phyloP scores from a whole-genome alignment of 2,329 filamentous ascomycete species.

The Cytospora piceicola region DNA sequence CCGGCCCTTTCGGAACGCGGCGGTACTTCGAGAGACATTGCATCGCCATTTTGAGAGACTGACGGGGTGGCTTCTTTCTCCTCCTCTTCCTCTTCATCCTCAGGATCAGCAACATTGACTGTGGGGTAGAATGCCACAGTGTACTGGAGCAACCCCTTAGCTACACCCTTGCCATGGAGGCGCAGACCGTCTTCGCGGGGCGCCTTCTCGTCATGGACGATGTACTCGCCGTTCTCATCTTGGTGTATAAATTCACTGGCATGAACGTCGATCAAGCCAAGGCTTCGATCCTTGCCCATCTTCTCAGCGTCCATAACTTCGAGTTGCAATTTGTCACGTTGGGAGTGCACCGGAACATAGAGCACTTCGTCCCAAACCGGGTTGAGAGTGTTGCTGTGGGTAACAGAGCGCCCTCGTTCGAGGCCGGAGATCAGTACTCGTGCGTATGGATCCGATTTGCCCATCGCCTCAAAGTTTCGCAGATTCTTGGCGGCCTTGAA shows the following conservation, averaged over 20 bases:
- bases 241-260: constrained; percentile 80
- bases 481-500: constrained; percentile 82
- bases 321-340: constrained; percentile 79
- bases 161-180: constrained; percentile 70
- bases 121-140: constrained; percentile 90
- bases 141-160: constrained; percentile 82
- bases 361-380: constrained; percentile 96
- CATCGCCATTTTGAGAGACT: constrained; percentile 30
- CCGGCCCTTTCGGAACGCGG: constrained; percentile 46
- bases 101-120: constrained; percentile 84
- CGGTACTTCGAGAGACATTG: constrained; percentile 40
- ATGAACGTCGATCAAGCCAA: constrained; percentile 79
- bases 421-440: constrained; percentile 88
- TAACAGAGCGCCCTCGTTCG: constrained; percentile 89
- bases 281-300: constrained; percentile 84
- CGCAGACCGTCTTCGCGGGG: constrained; percentile 69
- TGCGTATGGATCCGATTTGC: constrained; percentile 95
- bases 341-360: constrained; percentile 87
- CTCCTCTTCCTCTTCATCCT: constrained; percentile 70
- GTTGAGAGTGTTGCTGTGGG: constrained; percentile 93
- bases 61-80: constrained; percentile 36
- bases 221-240: constrained; percentile 78
- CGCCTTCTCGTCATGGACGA: constrained; percentile 76
- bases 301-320: constrained; percentile 98
- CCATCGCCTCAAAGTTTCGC: constrained; percentile 90